phyloP scores from a whole-genome alignment of 2,329 filamentous ascomycete species.

The Cyanodermella asteris region DNA sequence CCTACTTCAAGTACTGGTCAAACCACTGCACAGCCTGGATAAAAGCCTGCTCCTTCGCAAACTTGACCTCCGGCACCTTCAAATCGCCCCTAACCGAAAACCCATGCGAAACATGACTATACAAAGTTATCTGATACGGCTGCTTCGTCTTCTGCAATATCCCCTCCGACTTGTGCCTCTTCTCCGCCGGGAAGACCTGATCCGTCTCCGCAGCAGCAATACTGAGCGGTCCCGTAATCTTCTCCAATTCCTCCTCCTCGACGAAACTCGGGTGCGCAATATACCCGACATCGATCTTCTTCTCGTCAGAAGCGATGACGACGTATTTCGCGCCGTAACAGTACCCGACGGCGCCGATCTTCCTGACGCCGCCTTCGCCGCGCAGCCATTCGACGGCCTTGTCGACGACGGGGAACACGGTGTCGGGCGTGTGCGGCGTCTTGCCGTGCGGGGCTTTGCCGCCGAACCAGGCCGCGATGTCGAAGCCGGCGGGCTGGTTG shows the following conservation, averaged over 20 bases:
- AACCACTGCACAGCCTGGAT: slow-evolving; percentile 61
- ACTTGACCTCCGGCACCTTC: slow-evolving; percentile 34
- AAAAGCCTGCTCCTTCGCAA: slow-evolving; percentile 64
- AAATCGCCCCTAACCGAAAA: slow-evolving; percentile 50
- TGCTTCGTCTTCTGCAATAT: slow-evolving; percentile 34
- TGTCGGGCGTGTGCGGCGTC: slow-evolving; percentile 20
- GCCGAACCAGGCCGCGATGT: slow-evolving; percentile 28
- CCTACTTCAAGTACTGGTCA: slow-evolving; percentile 32
- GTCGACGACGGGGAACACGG: slow-evolving; percentile 32
- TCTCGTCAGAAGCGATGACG: not conserved
- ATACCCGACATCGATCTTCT: not conserved
- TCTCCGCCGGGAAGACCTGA: slow-evolving; percentile 39
- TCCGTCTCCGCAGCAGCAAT: slow-evolving; percentile 28
- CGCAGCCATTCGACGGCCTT: slow-evolving; percentile 19
- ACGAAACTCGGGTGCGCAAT: slow-evolving; percentile 1
- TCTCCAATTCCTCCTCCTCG: slow-evolving; percentile 1
- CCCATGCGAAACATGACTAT: slow-evolving; percentile 48
- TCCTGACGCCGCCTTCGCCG: slow-evolving; percentile 8
- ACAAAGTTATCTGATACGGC: slow-evolving; percentile 60
- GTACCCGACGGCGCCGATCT: slow-evolving; percentile 25
- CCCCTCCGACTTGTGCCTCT: slow-evolving; percentile 42
- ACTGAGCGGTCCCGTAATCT: slow-evolving; percentile 1
- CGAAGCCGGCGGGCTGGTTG: slow-evolving; percentile 27
- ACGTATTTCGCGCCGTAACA: slow-evolving; percentile 33
- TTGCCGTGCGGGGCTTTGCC: slow-evolving; percentile 12